These are phyloP conservation scores for Lenzites betulinus DNA, from an alignment of 768 basidiomycete species.

Conservation along the genomic window DNA sequence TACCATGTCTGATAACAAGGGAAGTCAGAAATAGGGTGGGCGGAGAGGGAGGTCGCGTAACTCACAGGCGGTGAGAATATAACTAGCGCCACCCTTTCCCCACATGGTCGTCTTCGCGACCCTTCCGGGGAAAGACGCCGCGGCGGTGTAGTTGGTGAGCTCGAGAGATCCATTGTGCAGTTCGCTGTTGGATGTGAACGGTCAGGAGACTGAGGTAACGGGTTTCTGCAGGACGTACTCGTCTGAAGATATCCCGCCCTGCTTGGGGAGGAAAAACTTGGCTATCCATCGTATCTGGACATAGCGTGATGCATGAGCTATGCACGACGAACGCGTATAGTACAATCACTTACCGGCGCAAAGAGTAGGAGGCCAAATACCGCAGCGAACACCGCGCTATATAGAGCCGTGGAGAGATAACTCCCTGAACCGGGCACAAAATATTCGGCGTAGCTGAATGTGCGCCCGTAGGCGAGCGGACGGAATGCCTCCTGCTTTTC, in stretches of 20 bases:
- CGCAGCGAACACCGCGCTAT: slow-evolving; percentile 31
- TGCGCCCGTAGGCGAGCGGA: slow-evolving; percentile 56
- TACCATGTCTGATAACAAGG: slow-evolving; percentile 57
- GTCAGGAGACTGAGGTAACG: background rate
- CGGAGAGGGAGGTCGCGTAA: no score
- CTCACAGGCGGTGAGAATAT: slow-evolving; percentile 57
- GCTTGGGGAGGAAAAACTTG: slow-evolving; percentile 49
- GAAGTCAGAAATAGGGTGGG: slow-evolving; percentile 16
- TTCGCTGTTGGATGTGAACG: slow-evolving; percentile 36
- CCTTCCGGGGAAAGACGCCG: slow-evolving; percentile 44
- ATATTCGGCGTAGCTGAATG: slow-evolving; percentile 81
- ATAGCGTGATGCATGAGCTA: background rate
- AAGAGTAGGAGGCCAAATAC: slow-evolving; percentile 17
- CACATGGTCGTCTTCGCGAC: slow-evolving; percentile 55
- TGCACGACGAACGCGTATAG: background rate
- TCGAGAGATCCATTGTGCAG: slow-evolving; percentile 61
- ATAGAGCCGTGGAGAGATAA: slow-evolving; percentile 41
- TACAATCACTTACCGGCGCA: slow-evolving; percentile 30
- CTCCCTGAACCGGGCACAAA: slow-evolving; percentile 35
- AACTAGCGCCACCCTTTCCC: slow-evolving; percentile 79
- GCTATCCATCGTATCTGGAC: slow-evolving; percentile 57
- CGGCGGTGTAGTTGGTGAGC: slow-evolving; percentile 71
- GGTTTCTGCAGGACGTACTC: slow-evolving; percentile 53
- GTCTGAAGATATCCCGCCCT: slow-evolving; percentile 66
- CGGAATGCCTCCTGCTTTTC: slow-evolving; percentile 24